A percentile compares a stretch with the other conserved stretches of the same genome.
These are phyloP conservation scores for Scheffersomyces amazonensis DNA, from an alignment of 805 yeast species.

Conservation along the genomic window DNA sequence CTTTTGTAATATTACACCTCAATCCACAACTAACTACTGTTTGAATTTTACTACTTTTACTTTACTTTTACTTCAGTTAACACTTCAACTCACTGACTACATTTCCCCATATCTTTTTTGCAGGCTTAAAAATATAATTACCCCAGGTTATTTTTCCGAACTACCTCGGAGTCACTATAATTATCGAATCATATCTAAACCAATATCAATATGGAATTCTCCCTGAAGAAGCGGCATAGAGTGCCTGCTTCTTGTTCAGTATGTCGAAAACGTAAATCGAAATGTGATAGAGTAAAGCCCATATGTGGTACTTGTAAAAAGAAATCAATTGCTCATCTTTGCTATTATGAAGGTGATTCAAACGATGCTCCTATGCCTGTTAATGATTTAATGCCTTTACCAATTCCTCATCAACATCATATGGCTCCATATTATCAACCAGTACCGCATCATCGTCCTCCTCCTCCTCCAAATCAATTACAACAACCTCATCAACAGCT, in stretches of 20 bases:
- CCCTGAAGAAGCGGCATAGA: slow-evolving; percentile 33
- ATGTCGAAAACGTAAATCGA: slow-evolving; percentile 41
- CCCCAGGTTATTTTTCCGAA: no score
- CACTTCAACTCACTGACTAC: no score
- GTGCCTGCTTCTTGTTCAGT: slow-evolving; percentile 44
- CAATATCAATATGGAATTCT: slow-evolving; percentile 17
- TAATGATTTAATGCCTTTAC: slow-evolving; percentile 2
- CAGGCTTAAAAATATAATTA: no score
- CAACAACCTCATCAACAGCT: neutral
- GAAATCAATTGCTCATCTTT: slow-evolving; percentile 42
- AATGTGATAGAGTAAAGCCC: slow-evolving; percentile 41
- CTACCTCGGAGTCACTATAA: no score
- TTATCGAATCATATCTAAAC: neutral
- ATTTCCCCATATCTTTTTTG: no score
- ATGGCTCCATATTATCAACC: slow-evolving; percentile 1
- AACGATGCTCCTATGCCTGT: neutral
- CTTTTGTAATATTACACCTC: no score
- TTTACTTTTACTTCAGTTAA: no score
- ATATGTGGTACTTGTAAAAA: slow-evolving; percentile 41
- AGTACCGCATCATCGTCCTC: slow-evolving; percentile 1
- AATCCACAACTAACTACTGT: no score
- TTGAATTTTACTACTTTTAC: no score
- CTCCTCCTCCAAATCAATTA: neutral
- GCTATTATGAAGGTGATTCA: slow-evolving; percentile 30
- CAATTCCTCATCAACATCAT: slow-evolving; percentile 1